Base-by-base conservation (phyloP, 177 flowering plant genomes). In the Vitis hybrid region DNA sequence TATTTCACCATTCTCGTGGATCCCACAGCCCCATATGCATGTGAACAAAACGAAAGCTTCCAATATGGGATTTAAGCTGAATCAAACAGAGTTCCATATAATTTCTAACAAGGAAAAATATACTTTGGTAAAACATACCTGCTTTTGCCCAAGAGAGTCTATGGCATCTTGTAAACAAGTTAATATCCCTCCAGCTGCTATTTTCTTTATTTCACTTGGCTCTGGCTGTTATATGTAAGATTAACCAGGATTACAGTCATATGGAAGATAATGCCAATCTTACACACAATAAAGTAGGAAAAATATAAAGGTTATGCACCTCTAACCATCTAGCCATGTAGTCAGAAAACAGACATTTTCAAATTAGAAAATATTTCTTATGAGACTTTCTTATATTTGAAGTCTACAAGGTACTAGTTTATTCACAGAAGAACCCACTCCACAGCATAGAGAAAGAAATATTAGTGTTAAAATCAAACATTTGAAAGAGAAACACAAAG, bases 111-210 rank as follows among this genome's bases (percentile, higher is more conserved):
- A 67, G 62, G n/a, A 14, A 56, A 56, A 50, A 3, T 6, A 10
- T 50, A 31, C n/a, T 39, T 20, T 1, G 29, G 9, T 54, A 45
- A 31, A 59, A 29, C 20, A 31, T 77, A 92, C 99, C 91, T 86
- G 84, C 48, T 89, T 85, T 71, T 95, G 82, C 68, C 85, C 80
- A 20, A 95, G 87, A 78, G 88, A 83, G 64, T 87, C 91, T 78
- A 95, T 91, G 31, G 91, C 89, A 83, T 95, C 99, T 73, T 91
- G 91, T 76, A 95, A 82, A 81, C 96, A 93, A 26, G 93, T 90
- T 52, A 95, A 72, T 75, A 95, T 85, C 62, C 99, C 99, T 79
- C 85, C 88, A 50, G 90, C 88, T 53, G 97, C 98, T 74, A 95
- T 83, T 66, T 83, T 82, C 80, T 82, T 85, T 66, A 91, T 78